Conservation (phyloP, 2,329 filamentous ascomycete genomes). For the Thermomyces lanuginosus region DNA sequence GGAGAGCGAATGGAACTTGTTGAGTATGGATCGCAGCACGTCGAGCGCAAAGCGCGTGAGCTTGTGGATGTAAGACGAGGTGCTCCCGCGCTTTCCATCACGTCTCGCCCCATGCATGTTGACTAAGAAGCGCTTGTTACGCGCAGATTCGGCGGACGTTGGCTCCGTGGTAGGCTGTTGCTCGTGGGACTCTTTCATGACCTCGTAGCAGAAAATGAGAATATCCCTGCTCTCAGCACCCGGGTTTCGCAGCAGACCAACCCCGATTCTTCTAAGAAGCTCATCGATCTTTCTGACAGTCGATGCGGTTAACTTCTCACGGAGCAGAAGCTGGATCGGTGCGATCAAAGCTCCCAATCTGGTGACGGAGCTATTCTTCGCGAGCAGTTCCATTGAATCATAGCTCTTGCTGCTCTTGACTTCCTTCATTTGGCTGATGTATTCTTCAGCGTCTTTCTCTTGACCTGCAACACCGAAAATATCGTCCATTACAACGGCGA, state of each 20-base stretch:
- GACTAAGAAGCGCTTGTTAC: constrained; percentile 50
- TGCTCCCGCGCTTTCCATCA: constrained; percentile 52
- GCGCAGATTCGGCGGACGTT: constrained; percentile 8
- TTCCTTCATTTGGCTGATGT: constrained; percentile 90
- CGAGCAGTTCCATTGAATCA: constrained; percentile 88
- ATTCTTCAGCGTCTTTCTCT: constrained; percentile 94
- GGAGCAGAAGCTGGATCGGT: constrained; percentile 61
- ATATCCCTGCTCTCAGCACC: constrained; percentile 64
- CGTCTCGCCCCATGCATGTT: constrained; percentile 62
- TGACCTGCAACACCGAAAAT: constrained; percentile 84
- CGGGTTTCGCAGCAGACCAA: constrained; percentile 68
- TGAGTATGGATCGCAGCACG: constrained; percentile 66
- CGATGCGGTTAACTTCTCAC: constrained; percentile 68
- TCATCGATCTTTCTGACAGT: constrained; percentile 85
- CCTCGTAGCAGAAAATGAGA: constrained; percentile 86
- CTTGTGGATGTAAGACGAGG: constrained; percentile 71
- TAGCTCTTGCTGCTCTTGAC: constrained; percentile 97
- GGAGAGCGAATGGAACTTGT: constrained; percentile 67
- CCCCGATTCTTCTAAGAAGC: constrained; percentile 63
- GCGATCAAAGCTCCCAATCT: constrained; percentile 59
- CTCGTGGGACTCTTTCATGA: constrained; percentile 73
- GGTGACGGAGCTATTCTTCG: constrained; percentile 60
- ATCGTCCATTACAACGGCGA: constrained; percentile 87
- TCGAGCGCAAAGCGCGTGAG: constrained; percentile 77
- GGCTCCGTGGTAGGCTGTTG: constrained; percentile 20